Evolutionary conservation across 805 yeast species (phyloP).

Genomic region (Hanseniaspora vineae): DNA sequence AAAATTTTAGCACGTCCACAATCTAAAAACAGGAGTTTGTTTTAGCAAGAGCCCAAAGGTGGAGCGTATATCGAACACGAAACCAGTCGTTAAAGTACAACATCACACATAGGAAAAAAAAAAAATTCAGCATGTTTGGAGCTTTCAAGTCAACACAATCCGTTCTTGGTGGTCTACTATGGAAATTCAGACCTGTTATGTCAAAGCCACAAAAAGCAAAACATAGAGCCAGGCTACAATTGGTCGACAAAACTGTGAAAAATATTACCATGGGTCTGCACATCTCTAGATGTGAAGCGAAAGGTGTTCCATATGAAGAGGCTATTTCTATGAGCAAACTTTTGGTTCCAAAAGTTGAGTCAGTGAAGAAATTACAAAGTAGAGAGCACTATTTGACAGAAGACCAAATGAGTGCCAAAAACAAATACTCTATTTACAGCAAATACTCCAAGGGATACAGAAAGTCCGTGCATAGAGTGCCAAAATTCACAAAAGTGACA

Average conservation of each 20-base stretch:
- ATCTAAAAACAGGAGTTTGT: no score
- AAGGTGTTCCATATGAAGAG: slow-evolving; percentile 12
- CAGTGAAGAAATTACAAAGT: slow-evolving; percentile 19
- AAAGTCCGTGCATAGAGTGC: slow-evolving; percentile 76
- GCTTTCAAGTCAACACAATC: slow-evolving; percentile 19
- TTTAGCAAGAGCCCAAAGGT: no score
- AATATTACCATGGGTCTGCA: slow-evolving; percentile 30
- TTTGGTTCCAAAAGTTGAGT: slow-evolving; percentile 17
- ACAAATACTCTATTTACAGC: slow-evolving; percentile 80
- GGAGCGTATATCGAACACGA: no score
- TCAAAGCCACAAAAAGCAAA: slow-evolving; percentile 71
- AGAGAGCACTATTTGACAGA: slow-evolving; percentile 57
- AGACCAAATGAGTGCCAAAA: slow-evolving; percentile 61
- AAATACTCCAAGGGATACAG: slow-evolving; percentile 67
- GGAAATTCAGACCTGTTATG: slow-evolving; percentile 69
- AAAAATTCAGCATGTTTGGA: slow-evolving; percentile 22
- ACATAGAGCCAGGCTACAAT: slow-evolving; percentile 69
- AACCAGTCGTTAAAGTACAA: background rate
- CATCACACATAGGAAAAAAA: background rate
- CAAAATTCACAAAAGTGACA: slow-evolving; percentile 83
- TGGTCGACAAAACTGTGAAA: slow-evolving; percentile 69
- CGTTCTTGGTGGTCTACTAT: slow-evolving; percentile 22
- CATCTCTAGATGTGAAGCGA: slow-evolving; percentile 12
- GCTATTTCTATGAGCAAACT: slow-evolving; percentile 9
- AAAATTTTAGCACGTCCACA: no score